phyloP scores from a whole-genome alignment of 2,329 filamentous ascomycete genomes.

The Epichloe hybrida region DNA sequence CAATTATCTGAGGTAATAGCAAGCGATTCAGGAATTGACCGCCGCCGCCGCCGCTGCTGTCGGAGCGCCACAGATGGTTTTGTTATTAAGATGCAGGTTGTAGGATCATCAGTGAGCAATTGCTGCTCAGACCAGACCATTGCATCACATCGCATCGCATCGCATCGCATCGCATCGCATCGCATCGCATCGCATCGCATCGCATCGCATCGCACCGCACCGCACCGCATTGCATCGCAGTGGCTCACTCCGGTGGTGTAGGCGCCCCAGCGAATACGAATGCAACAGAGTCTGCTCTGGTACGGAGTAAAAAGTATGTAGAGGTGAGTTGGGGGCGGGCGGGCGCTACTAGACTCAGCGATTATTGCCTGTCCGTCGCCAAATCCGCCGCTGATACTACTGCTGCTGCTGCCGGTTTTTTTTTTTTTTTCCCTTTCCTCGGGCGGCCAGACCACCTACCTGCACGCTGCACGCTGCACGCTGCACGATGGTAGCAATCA shows the following conservation, averaged over 20 bases:
- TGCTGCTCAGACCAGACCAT: not conserved
- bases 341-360: not conserved
- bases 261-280: not conserved
- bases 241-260: not conserved
- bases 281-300: not conserved
- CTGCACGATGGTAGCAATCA: not conserved
- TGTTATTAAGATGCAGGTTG: not conserved
- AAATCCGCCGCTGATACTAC: not conserved
- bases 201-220: not conserved
- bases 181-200: too few relatives aligned
- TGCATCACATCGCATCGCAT: not conserved
- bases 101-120: not conserved
- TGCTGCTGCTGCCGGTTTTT: not conserved
- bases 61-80: slow-evolving; percentile 1
- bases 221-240: not conserved
- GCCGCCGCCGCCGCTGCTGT: not conserved
- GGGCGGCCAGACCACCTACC: not conserved
- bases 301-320: not conserved
- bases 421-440: not conserved
- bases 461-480: not conserved
- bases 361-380: not conserved
- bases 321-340: not conserved
- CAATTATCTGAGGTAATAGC: too few relatives aligned
- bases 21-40: not conserved
- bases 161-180: not conserved